phyloP scores from a whole-genome alignment of 805 yeast species.

The Spathaspora girioi region DNA sequence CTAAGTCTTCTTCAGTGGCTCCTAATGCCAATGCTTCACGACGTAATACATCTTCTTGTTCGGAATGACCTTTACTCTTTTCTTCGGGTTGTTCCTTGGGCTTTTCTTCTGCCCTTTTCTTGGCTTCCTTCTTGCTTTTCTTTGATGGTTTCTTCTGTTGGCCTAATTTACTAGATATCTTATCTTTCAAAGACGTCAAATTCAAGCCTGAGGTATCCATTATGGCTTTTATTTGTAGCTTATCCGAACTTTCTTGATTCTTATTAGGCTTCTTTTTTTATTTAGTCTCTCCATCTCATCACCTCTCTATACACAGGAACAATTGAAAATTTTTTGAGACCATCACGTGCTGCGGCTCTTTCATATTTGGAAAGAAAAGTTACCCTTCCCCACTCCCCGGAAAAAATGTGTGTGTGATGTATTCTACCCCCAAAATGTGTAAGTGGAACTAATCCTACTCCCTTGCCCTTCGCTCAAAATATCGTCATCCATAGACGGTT shows the following conservation, averaged over 20 bases:
- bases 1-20: constrained; percentile 80
- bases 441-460: background rate
- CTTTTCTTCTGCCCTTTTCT: constrained; percentile 3
- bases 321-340: background rate
- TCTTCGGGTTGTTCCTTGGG: constrained; percentile 7
- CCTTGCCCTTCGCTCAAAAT: background rate
- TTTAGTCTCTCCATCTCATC: background rate
- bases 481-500: background rate
- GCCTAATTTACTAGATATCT: constrained; percentile 52
- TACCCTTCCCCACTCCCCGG: background rate
- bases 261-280: background rate
- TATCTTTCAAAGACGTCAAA: constrained; percentile 60
- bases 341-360: background rate
- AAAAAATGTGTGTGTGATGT: background rate
- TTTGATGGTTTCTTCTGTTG: constrained; percentile 12
- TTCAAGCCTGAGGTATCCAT: constrained; percentile 47
- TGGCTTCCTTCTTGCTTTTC: constrained; percentile 12
- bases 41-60: constrained; percentile 42
- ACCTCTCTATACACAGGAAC: constrained; percentile 10
- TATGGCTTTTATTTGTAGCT: background rate
- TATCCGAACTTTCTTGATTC: background rate
- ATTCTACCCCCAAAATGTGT: background rate
- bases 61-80: constrained; percentile 7
- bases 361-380: background rate
- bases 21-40: constrained; percentile 79